Evolutionary conservation across 2,329 filamentous ascomycete genomes (phyloP), one percentile per base, ranked within the genome.

Genomic region (Paraphaeosphaeria sporulosa): DNA sequence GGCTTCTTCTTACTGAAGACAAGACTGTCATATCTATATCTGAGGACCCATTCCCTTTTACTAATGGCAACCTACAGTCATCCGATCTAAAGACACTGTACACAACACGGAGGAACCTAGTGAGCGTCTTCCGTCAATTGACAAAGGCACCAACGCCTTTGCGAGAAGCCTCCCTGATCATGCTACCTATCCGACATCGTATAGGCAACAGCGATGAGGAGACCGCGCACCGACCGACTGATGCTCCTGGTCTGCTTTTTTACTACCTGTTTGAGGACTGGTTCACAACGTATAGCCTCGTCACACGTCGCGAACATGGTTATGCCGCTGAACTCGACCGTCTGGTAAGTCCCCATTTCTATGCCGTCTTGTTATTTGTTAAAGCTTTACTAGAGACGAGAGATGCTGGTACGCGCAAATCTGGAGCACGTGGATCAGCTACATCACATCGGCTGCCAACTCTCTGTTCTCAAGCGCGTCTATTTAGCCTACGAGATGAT

Each of bases 21-120:
- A 87, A 86, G 64, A 92, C 90, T 0, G 84, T 92, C 40, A 84
- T 93, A 55, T 89, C 89, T 0, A 86, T 93, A 43, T 86, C 90
- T 58, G 90, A 92, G 71, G 81, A 84, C 59, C 81, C 81, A 0
- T 84, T 80, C 48, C 81, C 82, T 0, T 78, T 75, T 40, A 62
- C 61, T 23, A 69, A 76, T 15, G 73, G 74, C 47, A 66, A 71
- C 75, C 59, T 81, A 17, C 76, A 77, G 23, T 62, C 70, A 40
- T 55, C 82, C 66, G 67, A 86, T 53, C 77, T 81, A 21, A 81
- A 77, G 70, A 82, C 81, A 64, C 81, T 81, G 54, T 81, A 79
- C 57, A 79, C 82, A 48, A 82, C 85, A 25, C 84, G 86, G 8
- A 79, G 85, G 13, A 90, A 90, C 64, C 78, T 87, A 4, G 78